Percentiles rank a stretch among this genome's conserved stretches.
Evolutionary conservation across 2,329 filamentous ascomycete genomes (phyloP).

Genomic region (Xylaria sp.): DNA sequence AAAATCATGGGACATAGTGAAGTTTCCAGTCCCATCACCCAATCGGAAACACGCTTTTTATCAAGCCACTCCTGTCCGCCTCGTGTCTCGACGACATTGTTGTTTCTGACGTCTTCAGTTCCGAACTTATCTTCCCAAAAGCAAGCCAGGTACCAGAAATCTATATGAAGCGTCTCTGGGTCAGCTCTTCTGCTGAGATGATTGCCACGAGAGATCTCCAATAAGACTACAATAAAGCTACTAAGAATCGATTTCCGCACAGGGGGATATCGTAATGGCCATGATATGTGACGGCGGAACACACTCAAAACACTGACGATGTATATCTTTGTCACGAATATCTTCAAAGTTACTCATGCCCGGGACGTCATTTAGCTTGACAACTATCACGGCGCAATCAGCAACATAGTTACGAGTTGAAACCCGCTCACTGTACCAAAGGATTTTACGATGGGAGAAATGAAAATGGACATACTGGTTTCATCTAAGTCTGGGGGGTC

Average conservation of each 20-base stretch:
- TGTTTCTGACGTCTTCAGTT: not conserved
- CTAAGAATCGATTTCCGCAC: too few relatives aligned
- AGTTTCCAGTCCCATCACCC: slow-evolving; percentile 5
- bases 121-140: not conserved
- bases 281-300: not conserved
- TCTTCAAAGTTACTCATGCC: too few relatives aligned
- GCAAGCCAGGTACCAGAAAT: not conserved
- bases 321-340: not conserved
- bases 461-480: not conserved
- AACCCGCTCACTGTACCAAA: not conserved
- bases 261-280: not conserved
- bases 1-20: not conserved
- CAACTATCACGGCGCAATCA: not conserved
- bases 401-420: not conserved
- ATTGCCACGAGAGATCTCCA: not conserved
- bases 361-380: not conserved
- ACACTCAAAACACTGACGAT: not conserved
- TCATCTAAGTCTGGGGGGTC: not conserved
- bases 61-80: not conserved
- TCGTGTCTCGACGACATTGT: not conserved
- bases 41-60: not conserved
- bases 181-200: not conserved
- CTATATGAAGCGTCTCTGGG: not conserved
- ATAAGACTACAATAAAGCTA: not conserved
- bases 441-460: not conserved